Percentiles rank a stretch among this genome's conserved stretches.
Conservation (phyloP, 139 green algal genomes). For the Chlamydomonas urium region DNA sequence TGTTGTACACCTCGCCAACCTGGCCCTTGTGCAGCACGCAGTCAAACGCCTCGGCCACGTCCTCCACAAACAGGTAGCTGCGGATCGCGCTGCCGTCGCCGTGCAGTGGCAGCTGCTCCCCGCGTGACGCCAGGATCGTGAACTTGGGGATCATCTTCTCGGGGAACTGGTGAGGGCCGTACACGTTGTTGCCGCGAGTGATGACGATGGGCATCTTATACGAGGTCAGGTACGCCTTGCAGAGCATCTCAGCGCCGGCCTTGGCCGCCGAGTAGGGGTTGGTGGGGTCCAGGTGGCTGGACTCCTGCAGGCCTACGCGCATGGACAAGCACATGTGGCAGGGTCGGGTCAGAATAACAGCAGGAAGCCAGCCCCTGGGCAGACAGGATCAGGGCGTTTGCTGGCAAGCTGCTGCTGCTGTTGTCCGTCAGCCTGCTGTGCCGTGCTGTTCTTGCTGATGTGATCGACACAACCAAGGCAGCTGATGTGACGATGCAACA, state of each 20-base stretch:
- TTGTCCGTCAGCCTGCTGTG: too few relatives aligned
- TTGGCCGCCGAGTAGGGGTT: conserved; percentile 99
- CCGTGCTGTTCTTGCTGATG: neutral
- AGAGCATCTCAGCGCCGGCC: conserved; percentile 97
- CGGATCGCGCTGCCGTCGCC: conserved; percentile 43
- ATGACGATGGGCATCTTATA: conserved; percentile 91
- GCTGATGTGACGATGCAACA: too few relatives aligned
- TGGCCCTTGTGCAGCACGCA: conserved; percentile 75
- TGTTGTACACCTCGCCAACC: conserved; percentile 92
- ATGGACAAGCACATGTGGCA: neutral
- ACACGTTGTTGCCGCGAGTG: conserved; percentile 98
- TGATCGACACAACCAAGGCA: too few relatives aligned
- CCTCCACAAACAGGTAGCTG: conserved; percentile 87
- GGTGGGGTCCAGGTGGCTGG: conserved; percentile 83
- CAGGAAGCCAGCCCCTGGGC: too few relatives aligned
- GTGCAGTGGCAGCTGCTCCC: conserved; percentile 47
- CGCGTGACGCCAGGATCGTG: conserved; percentile 62
- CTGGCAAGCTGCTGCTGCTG: too few relatives aligned
- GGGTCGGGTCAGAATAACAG: too few relatives aligned
- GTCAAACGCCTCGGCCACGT: conserved; percentile 92
- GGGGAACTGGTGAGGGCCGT: conserved; percentile 89
- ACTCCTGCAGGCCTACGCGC: conserved; percentile 65
- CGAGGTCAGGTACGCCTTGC: conserved; percentile 80
- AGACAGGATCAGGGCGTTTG: too few relatives aligned
- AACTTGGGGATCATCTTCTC: conserved; percentile 92